A percentile compares a stretch with the other conserved stretches of the same genome.
phyloP scores from a whole-genome alignment of 2,329 filamentous ascomycete genomes.

The Calonectria leucothoes region DNA sequence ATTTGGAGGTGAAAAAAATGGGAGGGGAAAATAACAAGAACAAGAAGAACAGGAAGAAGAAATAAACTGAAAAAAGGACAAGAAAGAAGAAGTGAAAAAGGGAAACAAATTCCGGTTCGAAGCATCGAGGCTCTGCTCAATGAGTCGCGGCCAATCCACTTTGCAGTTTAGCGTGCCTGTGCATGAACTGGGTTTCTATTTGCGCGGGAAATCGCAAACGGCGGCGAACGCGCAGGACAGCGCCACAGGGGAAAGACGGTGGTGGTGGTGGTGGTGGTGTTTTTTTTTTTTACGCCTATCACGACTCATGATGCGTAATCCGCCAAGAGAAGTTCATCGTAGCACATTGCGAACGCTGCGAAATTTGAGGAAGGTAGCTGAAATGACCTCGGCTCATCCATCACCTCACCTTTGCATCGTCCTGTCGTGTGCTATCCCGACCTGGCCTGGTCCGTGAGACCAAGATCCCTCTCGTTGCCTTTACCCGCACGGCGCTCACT shows the following conservation, averaged over 20 bases:
- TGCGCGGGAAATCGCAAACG: not conserved
- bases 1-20: not conserved
- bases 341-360: not conserved
- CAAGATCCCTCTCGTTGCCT: not conserved
- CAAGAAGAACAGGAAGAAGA: not conserved
- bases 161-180: not conserved
- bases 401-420: not conserved
- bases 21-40: not conserved
- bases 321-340: not conserved
- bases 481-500: slow-evolving; percentile 2
- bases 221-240: not conserved
- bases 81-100: not conserved
- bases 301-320: not conserved
- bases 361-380: not conserved
- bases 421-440: not conserved
- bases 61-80: not conserved
- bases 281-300: not conserved
- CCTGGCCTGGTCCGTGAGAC: not conserved
- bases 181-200: not conserved
- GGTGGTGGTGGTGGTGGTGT: too few species aligned
- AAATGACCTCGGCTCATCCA: not conserved
- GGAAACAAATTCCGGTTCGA: not conserved
- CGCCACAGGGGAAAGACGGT: not conserved
- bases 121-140: not conserved
- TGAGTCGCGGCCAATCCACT: not conserved